Evolutionary conservation across 148 eudicot genomes (phyloP).

Genomic region (Camellia sinensis): DNA sequence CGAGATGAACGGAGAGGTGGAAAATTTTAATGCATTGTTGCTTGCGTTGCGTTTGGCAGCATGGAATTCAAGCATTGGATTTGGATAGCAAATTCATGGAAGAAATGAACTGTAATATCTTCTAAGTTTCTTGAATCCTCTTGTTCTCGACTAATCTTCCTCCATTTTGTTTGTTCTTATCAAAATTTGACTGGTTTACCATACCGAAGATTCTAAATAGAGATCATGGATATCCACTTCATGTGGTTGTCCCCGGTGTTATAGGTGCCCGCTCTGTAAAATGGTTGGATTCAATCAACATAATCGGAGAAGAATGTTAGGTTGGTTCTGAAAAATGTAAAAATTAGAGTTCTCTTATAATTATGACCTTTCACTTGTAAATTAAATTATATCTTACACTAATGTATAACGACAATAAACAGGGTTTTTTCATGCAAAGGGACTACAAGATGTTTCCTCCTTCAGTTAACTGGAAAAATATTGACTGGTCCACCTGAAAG

Average conservation of each 20-base stretch:
- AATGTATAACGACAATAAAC: neutral
- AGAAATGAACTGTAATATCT: neutral
- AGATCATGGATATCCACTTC: slow-evolving; percentile 97
- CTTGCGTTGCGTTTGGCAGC: no score
- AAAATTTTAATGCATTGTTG: neutral
- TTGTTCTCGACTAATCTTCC: neutral
- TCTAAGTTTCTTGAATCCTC: neutral
- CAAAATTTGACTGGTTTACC: neutral
- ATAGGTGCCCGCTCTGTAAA: slow-evolving; percentile 99
- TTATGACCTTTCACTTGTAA: neutral
- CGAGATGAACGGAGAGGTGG: slow-evolving; percentile 93
- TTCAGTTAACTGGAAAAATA: slow-evolving; percentile 89
- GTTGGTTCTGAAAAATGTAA: slow-evolving; percentile 28
- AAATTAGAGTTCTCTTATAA: neutral
- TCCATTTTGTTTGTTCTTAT: neutral
- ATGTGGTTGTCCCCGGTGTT: slow-evolving; percentile 90
- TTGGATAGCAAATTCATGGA: no score
- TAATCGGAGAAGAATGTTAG: slow-evolving; percentile 85
- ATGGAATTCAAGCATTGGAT: no score
- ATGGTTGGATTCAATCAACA: slow-evolving; percentile 85
- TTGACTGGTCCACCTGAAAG: slow-evolving; percentile 81
- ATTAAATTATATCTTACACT: neutral
- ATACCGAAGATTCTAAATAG: slow-evolving; percentile 64
- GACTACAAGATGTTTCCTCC: slow-evolving; percentile 98
- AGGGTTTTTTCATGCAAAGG: slow-evolving; percentile 98